Evolutionary conservation across 805 yeast species (phyloP), one percentile per base, ranked within the genome.

Genomic region (Phaffomyces thermotolerans): DNA sequence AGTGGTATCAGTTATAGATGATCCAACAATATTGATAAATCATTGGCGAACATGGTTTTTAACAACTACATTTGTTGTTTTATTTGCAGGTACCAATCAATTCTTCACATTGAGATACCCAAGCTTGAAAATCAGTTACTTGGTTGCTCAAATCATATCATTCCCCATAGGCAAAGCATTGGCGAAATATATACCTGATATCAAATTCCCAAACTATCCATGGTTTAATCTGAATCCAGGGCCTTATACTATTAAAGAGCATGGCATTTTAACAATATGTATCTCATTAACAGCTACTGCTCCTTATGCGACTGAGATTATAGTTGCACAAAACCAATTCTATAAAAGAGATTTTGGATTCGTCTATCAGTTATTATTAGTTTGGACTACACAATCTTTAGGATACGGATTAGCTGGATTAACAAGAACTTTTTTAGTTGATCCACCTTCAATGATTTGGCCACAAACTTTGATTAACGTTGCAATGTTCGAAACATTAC

Each of bases 351-450:
- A 68, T 46, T 69, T 68, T 41, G 76, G 75, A 33, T 52, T 46
- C 7, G 76, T 78, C 31, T 77, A 72, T 51, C 75, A 73, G 47
- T 57, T 79, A 24, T 56, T 76, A 44, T 63, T 78, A 34, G 71
- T 72, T 34, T 64, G 76, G 57, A 70, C 81, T 18, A 73, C 84
- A 34, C 86, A 81, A 59, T 71, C 73, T 59, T 64, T 81, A 49
- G 87, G 87, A 23, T 79, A 79, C 53, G 83, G 84, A 39, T 65
- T 78, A 34, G 84, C 84, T 40, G 87, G 87, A 15, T 43, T 81
- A 40, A 66, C 76, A 30, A 69, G 82, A 58, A 69, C 75, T 56
- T 68, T 78, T 45, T 69, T 79, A 43, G 80, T 81, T 33, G 73
- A 76, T 50, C 81, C 85, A 12, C 72, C 81, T 13, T 66, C 75